These are phyloP conservation scores for Taphrina confusa DNA, from an alignment of 1,139 yeast species.

Conservation along the genomic window DNA sequence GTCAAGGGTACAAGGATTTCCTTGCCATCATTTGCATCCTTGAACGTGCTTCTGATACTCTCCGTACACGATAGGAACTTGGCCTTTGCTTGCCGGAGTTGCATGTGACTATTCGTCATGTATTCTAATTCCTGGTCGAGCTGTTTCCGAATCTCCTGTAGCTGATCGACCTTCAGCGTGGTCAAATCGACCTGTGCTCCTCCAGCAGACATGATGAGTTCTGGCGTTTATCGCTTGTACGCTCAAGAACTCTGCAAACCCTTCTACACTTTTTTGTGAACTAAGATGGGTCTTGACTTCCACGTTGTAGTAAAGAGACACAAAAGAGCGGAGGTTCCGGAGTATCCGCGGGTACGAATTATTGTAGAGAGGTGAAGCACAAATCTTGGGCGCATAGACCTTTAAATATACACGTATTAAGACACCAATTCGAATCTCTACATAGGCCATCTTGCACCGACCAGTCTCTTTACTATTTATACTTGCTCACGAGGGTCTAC, in stretches of 20 bases:
- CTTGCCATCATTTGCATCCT: slow-evolving; percentile 49
- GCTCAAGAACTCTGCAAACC: too few species aligned
- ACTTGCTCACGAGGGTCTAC: too few species aligned
- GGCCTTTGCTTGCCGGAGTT: slow-evolving; percentile 76
- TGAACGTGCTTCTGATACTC: slow-evolving; percentile 63
- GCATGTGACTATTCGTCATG: slow-evolving; percentile 78
- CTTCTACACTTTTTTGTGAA: too few species aligned
- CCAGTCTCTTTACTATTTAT: too few species aligned
- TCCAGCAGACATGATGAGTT: slow-evolving; percentile 22
- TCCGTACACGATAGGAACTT: slow-evolving; percentile 80
- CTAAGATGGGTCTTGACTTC: too few species aligned
- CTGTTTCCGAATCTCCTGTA: slow-evolving; percentile 78
- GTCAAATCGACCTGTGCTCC: slow-evolving; percentile 55
- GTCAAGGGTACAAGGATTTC: slow-evolving; percentile 83
- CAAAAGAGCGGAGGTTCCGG: background rate
- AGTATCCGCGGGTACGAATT: background rate
- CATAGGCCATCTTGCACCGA: too few species aligned
- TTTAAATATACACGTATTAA: too few species aligned
- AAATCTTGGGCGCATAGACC: too few species aligned
- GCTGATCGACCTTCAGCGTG: slow-evolving; percentile 76
- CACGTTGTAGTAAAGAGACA: too few species aligned
- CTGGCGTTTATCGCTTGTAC: too few species aligned
- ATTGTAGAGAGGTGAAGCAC: background rate
- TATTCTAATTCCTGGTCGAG: slow-evolving; percentile 85
- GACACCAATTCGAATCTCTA: too few species aligned